A percentile compares a stretch with the other conserved stretches of the same genome.
phyloP scores from a whole-genome alignment of 352 stramenopile species.

The Phytopythium aichiense region DNA sequence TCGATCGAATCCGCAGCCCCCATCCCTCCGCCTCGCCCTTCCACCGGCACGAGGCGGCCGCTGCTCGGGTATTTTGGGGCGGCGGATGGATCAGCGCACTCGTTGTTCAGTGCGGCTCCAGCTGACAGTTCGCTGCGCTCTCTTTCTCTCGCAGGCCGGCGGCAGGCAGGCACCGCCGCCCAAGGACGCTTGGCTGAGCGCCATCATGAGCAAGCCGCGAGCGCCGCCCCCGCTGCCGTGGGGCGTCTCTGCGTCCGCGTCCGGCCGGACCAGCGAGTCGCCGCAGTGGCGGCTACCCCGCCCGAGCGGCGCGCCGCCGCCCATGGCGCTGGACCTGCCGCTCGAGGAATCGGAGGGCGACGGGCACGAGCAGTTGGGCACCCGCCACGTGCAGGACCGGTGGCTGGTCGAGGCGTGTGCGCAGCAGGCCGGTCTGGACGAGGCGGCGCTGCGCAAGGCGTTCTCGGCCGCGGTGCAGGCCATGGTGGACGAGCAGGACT shows the following conservation, averaged over 20 bases:
- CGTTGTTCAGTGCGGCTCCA: not conserved
- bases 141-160: not conserved
- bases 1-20: not conserved
- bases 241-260: not conserved
- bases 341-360: not conserved
- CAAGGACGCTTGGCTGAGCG: conserved; percentile 68
- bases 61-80: not conserved
- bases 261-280: not conserved
- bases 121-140: not conserved
- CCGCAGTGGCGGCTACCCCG: not conserved
- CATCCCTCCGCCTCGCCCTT: no score
- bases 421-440: conserved; percentile 33
- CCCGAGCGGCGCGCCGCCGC: not conserved
- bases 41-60: not conserved
- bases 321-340: not conserved
- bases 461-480: conserved; percentile 55
- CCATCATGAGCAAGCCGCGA: conserved; percentile 66
- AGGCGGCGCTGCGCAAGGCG: conserved; percentile 31
- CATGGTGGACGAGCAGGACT: conserved; percentile 50
- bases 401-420: not conserved
- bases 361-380: not conserved
- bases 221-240: not conserved
- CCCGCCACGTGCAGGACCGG: not conserved
- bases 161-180: conserved; percentile 19
- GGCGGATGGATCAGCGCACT: not conserved